phyloP scores from a whole-genome alignment of 2,329 filamentous ascomycete species.

The Penicillium sp. region DNA sequence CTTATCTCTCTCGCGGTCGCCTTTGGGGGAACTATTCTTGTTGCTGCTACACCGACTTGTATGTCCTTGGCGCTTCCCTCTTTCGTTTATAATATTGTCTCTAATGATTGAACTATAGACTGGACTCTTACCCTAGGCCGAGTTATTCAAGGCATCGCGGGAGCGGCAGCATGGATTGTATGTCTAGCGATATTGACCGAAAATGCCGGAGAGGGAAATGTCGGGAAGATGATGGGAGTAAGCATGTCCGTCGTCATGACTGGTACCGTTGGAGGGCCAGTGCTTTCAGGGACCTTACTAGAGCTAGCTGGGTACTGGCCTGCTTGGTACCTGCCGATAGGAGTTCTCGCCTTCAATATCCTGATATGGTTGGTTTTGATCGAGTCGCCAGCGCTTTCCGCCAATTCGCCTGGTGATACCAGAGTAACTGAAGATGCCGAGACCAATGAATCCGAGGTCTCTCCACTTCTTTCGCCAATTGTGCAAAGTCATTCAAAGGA shows the following conservation, averaged over 20 bases:
- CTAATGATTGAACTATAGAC: slow-evolving; percentile 8
- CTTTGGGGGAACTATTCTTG: slow-evolving; percentile 26
- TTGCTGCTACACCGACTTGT: slow-evolving; percentile 14
- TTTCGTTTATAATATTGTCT: neutral
- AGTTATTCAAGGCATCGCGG: slow-evolving; percentile 30
- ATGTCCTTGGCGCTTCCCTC: neutral
- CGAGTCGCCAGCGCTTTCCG: slow-evolving; percentile 10
- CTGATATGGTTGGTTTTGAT: slow-evolving; percentile 20
- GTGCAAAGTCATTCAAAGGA: neutral
- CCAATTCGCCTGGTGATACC: neutral
- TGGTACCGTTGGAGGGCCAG: slow-evolving; percentile 31
- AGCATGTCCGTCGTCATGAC: slow-evolving; percentile 26
- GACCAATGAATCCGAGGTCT: neutral
- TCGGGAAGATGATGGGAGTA: slow-evolving; percentile 28
- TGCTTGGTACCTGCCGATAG: slow-evolving; percentile 30
- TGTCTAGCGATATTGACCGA: slow-evolving; percentile 32
- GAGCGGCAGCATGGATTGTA: slow-evolving; percentile 34
- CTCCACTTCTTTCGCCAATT: neutral
- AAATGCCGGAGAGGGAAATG: slow-evolving; percentile 25
- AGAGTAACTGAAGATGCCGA: neutral
- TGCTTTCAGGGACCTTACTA: slow-evolving; percentile 28
- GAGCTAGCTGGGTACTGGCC: slow-evolving; percentile 33
- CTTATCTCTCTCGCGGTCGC: slow-evolving; percentile 26
- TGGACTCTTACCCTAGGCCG: slow-evolving; percentile 27
- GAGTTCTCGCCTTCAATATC: slow-evolving; percentile 30